Conservation (phyloP, 352 stramenopile species). For the Pythium dissimile region DNA sequence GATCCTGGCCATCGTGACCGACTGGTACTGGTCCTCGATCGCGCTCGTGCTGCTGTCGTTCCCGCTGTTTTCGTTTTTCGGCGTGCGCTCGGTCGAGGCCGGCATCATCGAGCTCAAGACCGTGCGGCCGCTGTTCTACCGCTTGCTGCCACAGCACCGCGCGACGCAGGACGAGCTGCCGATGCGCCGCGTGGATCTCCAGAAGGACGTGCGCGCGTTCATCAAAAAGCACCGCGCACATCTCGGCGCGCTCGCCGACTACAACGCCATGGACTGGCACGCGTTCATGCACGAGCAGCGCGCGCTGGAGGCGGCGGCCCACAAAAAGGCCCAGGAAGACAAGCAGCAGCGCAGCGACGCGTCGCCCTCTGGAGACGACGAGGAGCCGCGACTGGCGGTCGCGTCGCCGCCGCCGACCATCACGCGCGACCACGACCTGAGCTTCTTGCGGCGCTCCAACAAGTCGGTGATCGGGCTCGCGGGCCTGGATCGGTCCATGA, state of each 20-base stretch:
- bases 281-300: constrained; percentile 79
- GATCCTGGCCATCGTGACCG: constrained; percentile 71
- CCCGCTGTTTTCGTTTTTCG: constrained; percentile 87
- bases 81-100: constrained; percentile 80
- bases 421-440: constrained; percentile 76
- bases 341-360: background rate
- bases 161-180: constrained; percentile 78
- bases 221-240: constrained; percentile 65
- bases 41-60: constrained; percentile 74
- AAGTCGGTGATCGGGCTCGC: constrained; percentile 70
- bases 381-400: constrained; percentile 6
- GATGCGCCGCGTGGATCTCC: constrained; percentile 51
- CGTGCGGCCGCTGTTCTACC: constrained; percentile 77
- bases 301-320: constrained; percentile 32
- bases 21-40: constrained; percentile 87
- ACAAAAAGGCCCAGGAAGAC: constrained; percentile 22
- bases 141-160: constrained; percentile 73
- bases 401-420: constrained; percentile 49
- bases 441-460: constrained; percentile 70
- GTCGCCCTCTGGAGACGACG: background rate
- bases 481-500: constrained; percentile 70
- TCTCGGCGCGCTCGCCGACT: constrained; percentile 64
- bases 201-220: constrained; percentile 75
- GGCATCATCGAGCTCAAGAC: constrained; percentile 89
- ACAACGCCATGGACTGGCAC: constrained; percentile 76